Percentiles rank a stretch among this genome's conserved stretches.
Conservation (phyloP, 495 filamentous ascomycete species). For the Xylaria nigripes region DNA sequence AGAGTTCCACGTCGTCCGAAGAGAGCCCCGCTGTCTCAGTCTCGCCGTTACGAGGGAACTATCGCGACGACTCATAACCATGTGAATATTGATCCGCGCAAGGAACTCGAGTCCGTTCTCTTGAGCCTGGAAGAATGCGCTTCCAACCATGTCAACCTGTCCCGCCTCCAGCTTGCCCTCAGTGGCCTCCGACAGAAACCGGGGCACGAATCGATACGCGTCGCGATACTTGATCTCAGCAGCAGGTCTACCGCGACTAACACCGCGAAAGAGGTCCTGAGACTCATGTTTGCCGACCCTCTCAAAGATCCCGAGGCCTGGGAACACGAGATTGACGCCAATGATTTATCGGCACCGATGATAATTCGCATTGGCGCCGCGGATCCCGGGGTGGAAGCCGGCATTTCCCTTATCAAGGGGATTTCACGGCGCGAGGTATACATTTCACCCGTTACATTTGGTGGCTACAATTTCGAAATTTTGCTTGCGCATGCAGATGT, state of each 20-base stretch:
- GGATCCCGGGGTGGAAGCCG: slow-evolving; percentile 9
- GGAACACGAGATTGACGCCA: slow-evolving; percentile 57
- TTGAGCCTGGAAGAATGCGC: slow-evolving; percentile 53
- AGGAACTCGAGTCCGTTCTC: slow-evolving; percentile 54
- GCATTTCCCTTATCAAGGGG: slow-evolving; percentile 20
- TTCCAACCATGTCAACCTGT: slow-evolving; percentile 59
- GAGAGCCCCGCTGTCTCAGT: background rate
- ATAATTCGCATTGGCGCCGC: slow-evolving; percentile 36
- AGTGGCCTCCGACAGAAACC: slow-evolving; percentile 61
- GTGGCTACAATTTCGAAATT: slow-evolving; percentile 65
- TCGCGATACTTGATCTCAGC: slow-evolving; percentile 50
- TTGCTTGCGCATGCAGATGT: slow-evolving; percentile 52
- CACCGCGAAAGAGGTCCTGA: slow-evolving; percentile 52
- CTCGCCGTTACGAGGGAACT: slow-evolving; percentile 6
- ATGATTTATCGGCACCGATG: slow-evolving; percentile 34
- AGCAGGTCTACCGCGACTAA: slow-evolving; percentile 27
- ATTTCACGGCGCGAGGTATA: slow-evolving; percentile 38
- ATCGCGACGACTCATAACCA: background rate
- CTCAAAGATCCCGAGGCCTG: slow-evolving; percentile 54
- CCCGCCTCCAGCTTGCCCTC: slow-evolving; percentile 71
- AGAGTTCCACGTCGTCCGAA: slow-evolving; percentile 2
- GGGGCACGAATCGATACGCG: slow-evolving; percentile 55
- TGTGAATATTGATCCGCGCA: slow-evolving; percentile 24
- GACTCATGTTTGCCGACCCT: slow-evolving; percentile 70
- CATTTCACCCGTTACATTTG: slow-evolving; percentile 61